A percentile compares a stretch with the other conserved stretches of the same genome.
Conservation (phyloP, 805 yeast genomes). For the Yarrowia sp. region DNA sequence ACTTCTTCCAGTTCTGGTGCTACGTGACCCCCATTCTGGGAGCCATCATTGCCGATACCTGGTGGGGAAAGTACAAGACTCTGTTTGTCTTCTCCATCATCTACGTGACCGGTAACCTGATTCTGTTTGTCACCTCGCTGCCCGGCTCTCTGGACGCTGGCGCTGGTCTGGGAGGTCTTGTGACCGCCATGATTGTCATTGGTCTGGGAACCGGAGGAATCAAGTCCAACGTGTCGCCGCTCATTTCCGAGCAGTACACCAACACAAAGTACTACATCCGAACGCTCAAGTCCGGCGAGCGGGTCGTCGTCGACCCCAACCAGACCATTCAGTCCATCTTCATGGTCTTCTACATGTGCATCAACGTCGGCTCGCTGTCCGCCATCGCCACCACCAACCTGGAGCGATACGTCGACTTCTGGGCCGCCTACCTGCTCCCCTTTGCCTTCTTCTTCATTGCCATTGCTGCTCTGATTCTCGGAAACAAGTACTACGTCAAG, state of each 20-base stretch:
- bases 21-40: conserved; percentile 80
- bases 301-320: conserved; percentile 72
- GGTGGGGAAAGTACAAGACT: conserved; percentile 74
- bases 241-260: conserved; percentile 77
- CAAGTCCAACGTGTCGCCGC: conserved; percentile 75
- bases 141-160: conserved; percentile 60
- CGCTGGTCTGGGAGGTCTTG: conserved; percentile 69
- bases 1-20: conserved; percentile 81
- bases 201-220: conserved; percentile 85
- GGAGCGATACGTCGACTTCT: conserved; percentile 65
- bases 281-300: conserved; percentile 65
- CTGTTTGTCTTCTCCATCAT: conserved; percentile 65
- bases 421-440: conserved; percentile 76
- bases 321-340: conserved; percentile 75
- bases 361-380: conserved; percentile 76
- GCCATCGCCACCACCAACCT: conserved; percentile 79
- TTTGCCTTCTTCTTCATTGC: conserved; percentile 71
- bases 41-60: conserved; percentile 77
- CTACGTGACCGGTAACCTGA: conserved; percentile 66
- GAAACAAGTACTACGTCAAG: conserved; percentile 62
- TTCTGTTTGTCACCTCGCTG: conserved; percentile 72
- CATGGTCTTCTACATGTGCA: conserved; percentile 77
- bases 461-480: conserved; percentile 58
- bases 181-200: conserved; percentile 62
- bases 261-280: conserved; percentile 65